Percentiles rank a stretch among this genome's conserved stretches.
phyloP scores from a whole-genome alignment of 2,329 filamentous ascomycete genomes.

The Teratosphaeria zuluensis region DNA sequence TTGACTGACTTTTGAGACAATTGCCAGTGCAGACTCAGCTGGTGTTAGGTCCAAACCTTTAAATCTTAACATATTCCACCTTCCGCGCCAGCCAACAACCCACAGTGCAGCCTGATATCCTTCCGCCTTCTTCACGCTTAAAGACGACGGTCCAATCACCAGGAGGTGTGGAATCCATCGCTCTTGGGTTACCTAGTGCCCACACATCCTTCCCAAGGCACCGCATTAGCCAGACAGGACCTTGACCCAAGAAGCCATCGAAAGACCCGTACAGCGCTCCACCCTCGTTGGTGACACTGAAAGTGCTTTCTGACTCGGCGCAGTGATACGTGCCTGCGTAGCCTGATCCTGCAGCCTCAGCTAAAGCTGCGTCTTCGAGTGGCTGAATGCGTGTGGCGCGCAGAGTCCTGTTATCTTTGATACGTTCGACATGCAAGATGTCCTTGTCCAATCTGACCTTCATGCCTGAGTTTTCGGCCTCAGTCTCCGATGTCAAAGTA shows the following conservation, averaged over 20 bases:
- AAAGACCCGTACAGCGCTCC: constrained; percentile 35
- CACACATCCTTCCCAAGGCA: constrained; percentile 33
- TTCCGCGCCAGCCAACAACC: constrained; percentile 35
- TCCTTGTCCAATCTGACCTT: constrained; percentile 24
- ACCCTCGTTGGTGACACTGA: constrained; percentile 27
- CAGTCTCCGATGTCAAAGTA: constrained; percentile 9
- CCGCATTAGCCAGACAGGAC: constrained; percentile 29
- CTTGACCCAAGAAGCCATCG: constrained; percentile 33
- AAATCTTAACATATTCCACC: constrained; percentile 12
- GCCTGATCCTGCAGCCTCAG: neutral
- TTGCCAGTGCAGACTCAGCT: too few species aligned
- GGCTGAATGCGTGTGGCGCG: constrained; percentile 2
- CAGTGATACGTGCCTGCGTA: constrained; percentile 27
- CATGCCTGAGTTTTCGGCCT: constrained; percentile 17
- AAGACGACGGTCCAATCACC: constrained; percentile 37
- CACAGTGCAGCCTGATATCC: constrained; percentile 22
- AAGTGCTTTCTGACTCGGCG: constrained; percentile 29
- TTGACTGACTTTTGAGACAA: too few species aligned
- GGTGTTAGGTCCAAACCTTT: neutral
- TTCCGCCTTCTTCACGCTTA: constrained; percentile 10
- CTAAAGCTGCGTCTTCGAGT: neutral
- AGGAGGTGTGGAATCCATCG: constrained; percentile 33
- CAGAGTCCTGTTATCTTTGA: constrained; percentile 12
- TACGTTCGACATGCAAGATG: constrained; percentile 9
- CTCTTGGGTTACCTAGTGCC: constrained; percentile 29